Evolutionary conservation across 306 rosid species (phyloP), one percentile per base, ranked within the genome.

Genomic region (Lagenaria siceraria): DNA sequence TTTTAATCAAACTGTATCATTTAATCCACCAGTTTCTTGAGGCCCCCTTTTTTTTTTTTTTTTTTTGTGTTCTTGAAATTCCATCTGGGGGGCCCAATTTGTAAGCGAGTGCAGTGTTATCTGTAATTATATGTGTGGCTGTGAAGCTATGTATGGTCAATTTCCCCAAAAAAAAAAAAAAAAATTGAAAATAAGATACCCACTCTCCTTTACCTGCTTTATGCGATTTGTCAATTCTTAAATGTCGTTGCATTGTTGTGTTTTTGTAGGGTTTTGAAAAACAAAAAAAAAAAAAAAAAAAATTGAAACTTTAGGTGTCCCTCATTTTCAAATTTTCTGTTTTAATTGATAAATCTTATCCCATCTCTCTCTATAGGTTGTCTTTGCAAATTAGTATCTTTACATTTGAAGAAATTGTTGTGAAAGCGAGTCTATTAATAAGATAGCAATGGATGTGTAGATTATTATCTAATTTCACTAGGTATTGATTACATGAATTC

Each of bases 51-150:
- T 65, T 6, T 10, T 4, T 21, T 42, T 22, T 42, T 2, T 1
- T 22, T 5, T 40, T 40, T 1, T 18, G 17, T 33, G 11, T 31
- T 6, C n/a, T 69, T 40, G 10, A 68, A n/a, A 40, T 68, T 68
- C 33, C 33, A 10, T 21, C 7, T 18, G 31, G 10, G 31, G 51
- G 51, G 5, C 51, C 31, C 74, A 36, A 68, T 21, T 68, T 6
- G 55, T 69, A 18, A 21, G 75, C 7, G 51, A 65, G 51, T 42
- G 75, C 6, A 19, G 74, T 43, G 75, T 42, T 42, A 69, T 69
- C 55, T 69, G 75, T 69, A 69, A 69, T 69, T 69, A 69, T 42
- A 12, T 69, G 75, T 69, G n/a, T 69, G 53, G 54, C 21, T 69
- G 17, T 69, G 75, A 42, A 21, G 6, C 6, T 36, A 9, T 64